phyloP scores from a whole-genome alignment of 2,329 filamentous ascomycete genomes.

The Thielaviopsis punctulata region DNA sequence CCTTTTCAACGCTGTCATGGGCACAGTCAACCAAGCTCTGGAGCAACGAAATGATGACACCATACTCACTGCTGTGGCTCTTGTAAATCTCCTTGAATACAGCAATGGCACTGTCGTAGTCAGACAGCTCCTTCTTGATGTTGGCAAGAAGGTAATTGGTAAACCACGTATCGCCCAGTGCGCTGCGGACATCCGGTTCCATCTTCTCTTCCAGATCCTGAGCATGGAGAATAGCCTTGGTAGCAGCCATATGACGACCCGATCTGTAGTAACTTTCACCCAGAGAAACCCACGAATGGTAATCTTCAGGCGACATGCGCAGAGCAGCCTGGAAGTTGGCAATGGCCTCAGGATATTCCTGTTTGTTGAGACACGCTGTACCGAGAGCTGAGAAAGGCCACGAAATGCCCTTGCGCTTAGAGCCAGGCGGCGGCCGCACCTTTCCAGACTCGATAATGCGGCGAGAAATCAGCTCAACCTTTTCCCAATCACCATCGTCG shows the following conservation, averaged over 20 bases:
- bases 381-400: slow-evolving; percentile 93
- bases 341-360: slow-evolving; percentile 76
- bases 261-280: slow-evolving; percentile 97
- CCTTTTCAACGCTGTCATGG: slow-evolving; percentile 59
- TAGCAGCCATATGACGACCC: slow-evolving; percentile 83
- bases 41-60: slow-evolving; percentile 71
- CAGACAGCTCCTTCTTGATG: slow-evolving; percentile 79
- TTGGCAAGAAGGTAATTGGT: slow-evolving; percentile 94
- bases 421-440: slow-evolving; percentile 75
- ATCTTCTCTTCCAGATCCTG: slow-evolving; percentile 50
- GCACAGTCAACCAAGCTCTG: slow-evolving; percentile 78
- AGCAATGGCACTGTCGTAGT: slow-evolving; percentile 65
- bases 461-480: slow-evolving; percentile 82
- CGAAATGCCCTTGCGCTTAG: slow-evolving; percentile 80
- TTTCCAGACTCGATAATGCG: slow-evolving; percentile 90
- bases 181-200: slow-evolving; percentile 25
- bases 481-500: slow-evolving; percentile 83
- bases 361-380: slow-evolving; percentile 85
- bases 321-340: slow-evolving; percentile 83
- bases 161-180: slow-evolving; percentile 65
- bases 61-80: slow-evolving; percentile 56
- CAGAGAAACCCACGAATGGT: slow-evolving; percentile 88
- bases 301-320: slow-evolving; percentile 67
- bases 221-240: slow-evolving; percentile 76
- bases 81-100: slow-evolving; percentile 60